Conservation (phyloP, 2,329 filamentous ascomycete genomes). For the Phialophora verrucosa region DNA sequence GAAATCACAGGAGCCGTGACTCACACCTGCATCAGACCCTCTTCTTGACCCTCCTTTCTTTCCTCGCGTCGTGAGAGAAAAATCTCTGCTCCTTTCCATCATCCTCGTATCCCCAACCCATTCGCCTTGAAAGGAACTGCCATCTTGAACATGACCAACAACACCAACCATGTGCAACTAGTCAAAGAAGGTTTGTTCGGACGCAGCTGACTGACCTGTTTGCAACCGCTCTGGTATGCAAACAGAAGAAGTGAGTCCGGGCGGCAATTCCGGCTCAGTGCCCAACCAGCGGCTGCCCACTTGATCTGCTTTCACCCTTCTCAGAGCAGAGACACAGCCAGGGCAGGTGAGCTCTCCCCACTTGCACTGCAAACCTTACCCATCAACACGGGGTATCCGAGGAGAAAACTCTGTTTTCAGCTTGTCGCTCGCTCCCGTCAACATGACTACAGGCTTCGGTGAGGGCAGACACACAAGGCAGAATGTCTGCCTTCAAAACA, state of each 20-base stretch:
- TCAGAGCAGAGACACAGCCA: no score
- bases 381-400: background rate
- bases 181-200: background rate
- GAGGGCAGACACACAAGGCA: conserved; percentile 5
- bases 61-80: background rate
- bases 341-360: background rate
- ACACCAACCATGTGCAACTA: background rate
- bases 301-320: background rate
- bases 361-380: conserved; percentile 4
- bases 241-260: background rate
- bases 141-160: background rate
- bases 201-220: conserved; percentile 4
- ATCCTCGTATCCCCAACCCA: background rate
- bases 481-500: conserved; percentile 8
- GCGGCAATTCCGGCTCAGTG: conserved; percentile 14
- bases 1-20: conserved; percentile 17
- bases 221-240: background rate
- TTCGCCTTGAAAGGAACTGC: background rate
- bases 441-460: background rate
- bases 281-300: conserved; percentile 18
- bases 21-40: conserved; percentile 26
- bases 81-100: background rate
- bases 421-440: background rate
- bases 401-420: conserved; percentile 10
- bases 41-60: conserved; percentile 7